These are phyloP conservation scores for Cercophora newfieldiana DNA, from an alignment of 495 filamentous ascomycete genomes.

Conservation along the genomic window DNA sequence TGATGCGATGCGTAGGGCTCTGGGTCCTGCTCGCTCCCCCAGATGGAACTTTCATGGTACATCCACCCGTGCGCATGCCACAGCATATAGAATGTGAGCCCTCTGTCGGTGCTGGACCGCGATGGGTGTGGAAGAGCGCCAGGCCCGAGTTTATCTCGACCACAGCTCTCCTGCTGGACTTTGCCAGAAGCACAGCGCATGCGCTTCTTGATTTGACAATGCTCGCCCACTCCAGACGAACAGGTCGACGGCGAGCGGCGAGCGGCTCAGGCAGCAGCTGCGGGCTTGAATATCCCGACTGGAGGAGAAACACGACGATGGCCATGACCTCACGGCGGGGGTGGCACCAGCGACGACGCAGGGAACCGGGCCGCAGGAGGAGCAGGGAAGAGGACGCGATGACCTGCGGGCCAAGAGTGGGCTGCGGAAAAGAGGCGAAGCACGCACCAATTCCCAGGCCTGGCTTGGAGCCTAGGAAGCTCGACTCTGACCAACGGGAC, in stretches of 20 bases:
- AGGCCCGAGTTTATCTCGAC: slow-evolving; percentile 13
- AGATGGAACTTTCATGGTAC: slow-evolving; percentile 10
- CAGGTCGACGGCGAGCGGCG: background rate
- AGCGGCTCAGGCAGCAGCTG: background rate
- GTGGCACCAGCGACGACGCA: slow-evolving; percentile 8
- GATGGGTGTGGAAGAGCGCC: slow-evolving; percentile 1
- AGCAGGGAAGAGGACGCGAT: slow-evolving; percentile 20
- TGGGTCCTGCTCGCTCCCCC: slow-evolving; percentile 7
- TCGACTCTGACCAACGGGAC: slow-evolving; percentile 9
- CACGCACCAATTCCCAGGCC: slow-evolving; percentile 14
- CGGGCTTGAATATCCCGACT: slow-evolving; percentile 1
- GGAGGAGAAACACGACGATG: background rate
- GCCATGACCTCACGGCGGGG: background rate
- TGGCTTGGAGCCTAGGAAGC: slow-evolving; percentile 13
- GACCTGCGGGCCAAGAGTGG: slow-evolving; percentile 20
- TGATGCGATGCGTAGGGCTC: slow-evolving; percentile 12
- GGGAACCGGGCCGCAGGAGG: slow-evolving; percentile 5
- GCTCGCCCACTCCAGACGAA: background rate
- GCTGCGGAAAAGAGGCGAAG: slow-evolving; percentile 27
- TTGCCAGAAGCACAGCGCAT: background rate
- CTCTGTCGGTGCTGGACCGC: background rate
- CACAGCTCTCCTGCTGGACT: background rate
- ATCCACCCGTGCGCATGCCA: background rate
- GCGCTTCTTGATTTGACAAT: background rate
- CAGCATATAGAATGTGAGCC: slow-evolving; percentile 1